Conservation (phyloP, 352 stramenopile genomes). For the Phytophthora sp. region DNA sequence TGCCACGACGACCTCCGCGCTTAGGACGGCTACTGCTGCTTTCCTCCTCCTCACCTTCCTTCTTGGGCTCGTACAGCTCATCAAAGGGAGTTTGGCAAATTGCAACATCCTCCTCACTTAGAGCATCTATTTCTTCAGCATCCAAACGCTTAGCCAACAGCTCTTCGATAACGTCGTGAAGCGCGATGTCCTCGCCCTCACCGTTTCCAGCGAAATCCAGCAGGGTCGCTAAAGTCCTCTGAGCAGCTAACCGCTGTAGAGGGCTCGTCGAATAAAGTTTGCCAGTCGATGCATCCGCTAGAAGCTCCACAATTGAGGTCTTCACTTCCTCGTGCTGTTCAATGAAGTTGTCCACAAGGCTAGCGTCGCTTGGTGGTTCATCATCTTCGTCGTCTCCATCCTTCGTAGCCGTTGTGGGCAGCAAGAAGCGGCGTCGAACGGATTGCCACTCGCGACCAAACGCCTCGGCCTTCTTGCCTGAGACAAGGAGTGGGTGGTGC, state of each 20-base stretch:
- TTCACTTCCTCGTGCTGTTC: constrained; percentile 72
- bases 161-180: constrained; percentile 75
- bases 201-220: constrained; percentile 85
- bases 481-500: constrained; percentile 80
- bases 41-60: constrained; percentile 38
- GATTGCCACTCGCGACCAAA: constrained; percentile 76
- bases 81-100: constrained; percentile 73
- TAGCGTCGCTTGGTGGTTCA: constrained; percentile 62
- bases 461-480: constrained; percentile 47
- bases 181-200: constrained; percentile 72
- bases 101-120: constrained; percentile 64
- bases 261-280: constrained; percentile 58
- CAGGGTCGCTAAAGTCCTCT: constrained; percentile 73
- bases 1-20: constrained; percentile 56
- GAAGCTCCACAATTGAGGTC: constrained; percentile 49
- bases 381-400: constrained; percentile 51
- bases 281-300: constrained; percentile 49
- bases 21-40: constrained; percentile 29
- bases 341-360: constrained; percentile 76
- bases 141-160: constrained; percentile 61
- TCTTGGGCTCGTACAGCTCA: constrained; percentile 77
- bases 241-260: constrained; percentile 62
- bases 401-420: constrained; percentile 4
- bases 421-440: constrained; percentile 69
- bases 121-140: constrained; percentile 47